phyloP scores from a whole-genome alignment of 805 yeast species.

The Suhomyces faveliae region DNA sequence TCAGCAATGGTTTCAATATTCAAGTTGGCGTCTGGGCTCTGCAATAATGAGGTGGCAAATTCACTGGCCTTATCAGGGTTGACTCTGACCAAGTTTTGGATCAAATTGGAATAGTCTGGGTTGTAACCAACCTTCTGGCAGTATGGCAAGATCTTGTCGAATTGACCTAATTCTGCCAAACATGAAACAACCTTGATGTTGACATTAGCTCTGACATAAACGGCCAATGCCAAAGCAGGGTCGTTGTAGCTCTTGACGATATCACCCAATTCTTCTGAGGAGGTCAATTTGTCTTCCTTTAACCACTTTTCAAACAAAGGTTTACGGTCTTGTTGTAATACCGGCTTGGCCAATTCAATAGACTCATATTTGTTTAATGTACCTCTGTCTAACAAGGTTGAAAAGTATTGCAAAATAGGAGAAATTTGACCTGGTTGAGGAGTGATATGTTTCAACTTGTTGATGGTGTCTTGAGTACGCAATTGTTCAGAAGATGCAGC shows the following conservation, averaged over 20 bases:
- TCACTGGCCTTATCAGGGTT: conserved; percentile 99
- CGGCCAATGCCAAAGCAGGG: conserved; percentile 81
- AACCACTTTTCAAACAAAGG: conserved; percentile 95
- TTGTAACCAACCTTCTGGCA: conserved; percentile 83
- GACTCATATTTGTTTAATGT: conserved; percentile 92
- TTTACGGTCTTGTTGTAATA: conserved; percentile 90
- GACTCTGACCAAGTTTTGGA: conserved; percentile 86
- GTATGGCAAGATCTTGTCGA: conserved; percentile 92
- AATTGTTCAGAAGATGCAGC: conserved; percentile 93
- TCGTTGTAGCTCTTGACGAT: conserved; percentile 82
- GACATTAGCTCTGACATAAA: conserved; percentile 77
- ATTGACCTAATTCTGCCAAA: conserved; percentile 93
- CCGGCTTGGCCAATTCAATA: conserved; percentile 92
- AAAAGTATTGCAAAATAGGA: conserved; percentile 90
- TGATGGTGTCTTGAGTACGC: conserved; percentile 92
- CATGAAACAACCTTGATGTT: conserved; percentile 89
- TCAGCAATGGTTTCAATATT: conserved; percentile 88
- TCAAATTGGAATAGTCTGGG: conserved; percentile 86
- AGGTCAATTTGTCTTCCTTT: conserved; percentile 89
- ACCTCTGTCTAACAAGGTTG: conserved; percentile 88
- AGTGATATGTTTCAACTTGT: conserved; percentile 85
- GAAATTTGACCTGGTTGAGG: conserved; percentile 93
- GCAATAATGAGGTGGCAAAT: conserved; percentile 83
- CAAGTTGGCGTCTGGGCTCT: conserved; percentile 56
- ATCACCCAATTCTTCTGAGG: conserved; percentile 97